phyloP scores from a whole-genome alignment of 345 rosid genomes.

The Eucalyptus globulus region DNA sequence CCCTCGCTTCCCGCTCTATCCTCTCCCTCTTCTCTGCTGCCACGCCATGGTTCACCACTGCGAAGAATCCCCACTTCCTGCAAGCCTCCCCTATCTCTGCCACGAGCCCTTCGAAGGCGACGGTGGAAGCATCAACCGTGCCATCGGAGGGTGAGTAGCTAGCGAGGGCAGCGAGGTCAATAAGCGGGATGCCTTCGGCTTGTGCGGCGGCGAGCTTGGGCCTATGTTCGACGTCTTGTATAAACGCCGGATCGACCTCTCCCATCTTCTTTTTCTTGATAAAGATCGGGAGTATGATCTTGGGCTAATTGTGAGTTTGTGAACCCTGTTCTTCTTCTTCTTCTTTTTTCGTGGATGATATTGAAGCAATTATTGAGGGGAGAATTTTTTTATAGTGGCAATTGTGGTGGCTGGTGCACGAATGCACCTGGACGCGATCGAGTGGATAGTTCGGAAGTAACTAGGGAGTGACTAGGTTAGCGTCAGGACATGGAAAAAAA shows the following conservation, averaged over 20 bases:
- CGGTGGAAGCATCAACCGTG: not conserved
- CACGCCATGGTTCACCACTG: slow-evolving; percentile 13
- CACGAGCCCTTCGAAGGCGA: slow-evolving; percentile 1
- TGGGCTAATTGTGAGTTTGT: not conserved
- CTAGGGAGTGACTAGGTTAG: not conserved
- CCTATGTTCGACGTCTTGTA: slow-evolving; percentile 20
- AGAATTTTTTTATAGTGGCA: not conserved
- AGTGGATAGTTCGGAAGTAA: not conserved
- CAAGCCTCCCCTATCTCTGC: slow-evolving; percentile 37
- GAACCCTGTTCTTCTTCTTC: not conserved
- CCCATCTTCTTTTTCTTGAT: not conserved
- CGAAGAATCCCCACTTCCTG: slow-evolving; percentile 43
- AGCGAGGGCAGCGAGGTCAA: slow-evolving; percentile 10
- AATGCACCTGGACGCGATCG: not conserved
- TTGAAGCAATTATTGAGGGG: not conserved
- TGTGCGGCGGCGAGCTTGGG: not conserved
- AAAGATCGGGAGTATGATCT: not conserved
- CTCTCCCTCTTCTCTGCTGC: slow-evolving; percentile 11
- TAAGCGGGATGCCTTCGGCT: slow-evolving; percentile 12
- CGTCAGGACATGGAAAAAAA: not conserved
- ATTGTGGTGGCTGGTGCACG: not conserved
- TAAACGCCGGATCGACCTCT: slow-evolving; percentile 4
- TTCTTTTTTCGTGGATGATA: not conserved
- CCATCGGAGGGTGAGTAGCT: not conserved
- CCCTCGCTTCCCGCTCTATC: slow-evolving; percentile 7